Evolutionary conservation across 192 early-diverging fungal genomes (phyloP).

Genomic region (Podila epigama): DNA sequence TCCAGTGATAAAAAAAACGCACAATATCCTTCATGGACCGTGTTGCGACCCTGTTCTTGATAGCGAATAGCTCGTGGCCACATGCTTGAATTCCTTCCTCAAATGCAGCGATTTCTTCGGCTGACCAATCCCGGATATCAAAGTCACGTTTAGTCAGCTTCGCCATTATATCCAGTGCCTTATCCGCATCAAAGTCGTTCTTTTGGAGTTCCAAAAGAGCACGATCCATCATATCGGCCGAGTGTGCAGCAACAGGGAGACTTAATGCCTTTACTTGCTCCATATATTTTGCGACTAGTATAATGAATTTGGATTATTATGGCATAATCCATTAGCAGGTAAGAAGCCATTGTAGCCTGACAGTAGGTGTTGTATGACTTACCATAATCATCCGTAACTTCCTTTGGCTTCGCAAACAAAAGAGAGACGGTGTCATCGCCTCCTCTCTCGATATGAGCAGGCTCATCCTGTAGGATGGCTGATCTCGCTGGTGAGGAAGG

Average conservation of each 20-base stretch:
- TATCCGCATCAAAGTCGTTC: conserved; percentile 61
- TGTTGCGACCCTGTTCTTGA: conserved; percentile 56
- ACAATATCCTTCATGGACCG: conserved; percentile 64
- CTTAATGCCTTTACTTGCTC: conserved; percentile 32
- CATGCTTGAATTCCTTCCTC: conserved; percentile 66
- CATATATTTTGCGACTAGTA: conserved; percentile 56
- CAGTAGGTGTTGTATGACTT: background rate
- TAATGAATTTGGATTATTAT: too few species aligned
- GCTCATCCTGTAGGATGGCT: conserved; percentile 5
- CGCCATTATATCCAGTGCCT: conserved; percentile 60
- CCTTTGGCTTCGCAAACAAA: conserved; percentile 43
- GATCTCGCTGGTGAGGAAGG: conserved; percentile 36
- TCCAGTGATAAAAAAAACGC: conserved; percentile 68
- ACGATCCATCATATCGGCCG: conserved; percentile 70
- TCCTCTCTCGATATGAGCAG: conserved; percentile 38
- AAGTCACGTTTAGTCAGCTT: conserved; percentile 58
- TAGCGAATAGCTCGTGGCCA: conserved; percentile 72
- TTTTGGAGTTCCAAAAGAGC: conserved; percentile 63
- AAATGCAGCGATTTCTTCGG: conserved; percentile 60
- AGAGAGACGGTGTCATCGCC: conserved; percentile 51
- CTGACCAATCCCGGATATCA: conserved; percentile 63
- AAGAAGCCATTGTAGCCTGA: background rate
- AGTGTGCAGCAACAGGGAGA: conserved; percentile 52
- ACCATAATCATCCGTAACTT: conserved; percentile 51
- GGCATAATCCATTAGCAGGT: background rate